phyloP scores from a whole-genome alignment of 2,329 filamentous ascomycete genomes.

The Colletotrichum australisinense region DNA sequence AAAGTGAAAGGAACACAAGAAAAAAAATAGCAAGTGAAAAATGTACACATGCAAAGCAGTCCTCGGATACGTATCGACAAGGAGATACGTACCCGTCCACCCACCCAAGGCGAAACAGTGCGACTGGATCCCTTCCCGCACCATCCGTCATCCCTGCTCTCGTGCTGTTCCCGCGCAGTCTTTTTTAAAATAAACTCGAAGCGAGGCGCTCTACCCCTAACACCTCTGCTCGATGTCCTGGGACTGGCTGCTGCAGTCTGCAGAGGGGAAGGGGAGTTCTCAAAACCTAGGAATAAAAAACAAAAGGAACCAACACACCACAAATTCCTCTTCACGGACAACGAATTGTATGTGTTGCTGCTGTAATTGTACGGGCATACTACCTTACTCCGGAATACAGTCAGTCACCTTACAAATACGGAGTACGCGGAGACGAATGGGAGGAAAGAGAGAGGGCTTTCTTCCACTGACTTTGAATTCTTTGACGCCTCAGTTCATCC shows the following conservation, averaged over 20 bases:
- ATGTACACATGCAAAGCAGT: no score
- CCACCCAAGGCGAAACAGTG: constrained; percentile 5
- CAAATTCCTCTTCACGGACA: neutral
- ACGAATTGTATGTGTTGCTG: neutral
- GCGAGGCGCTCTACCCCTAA: constrained; percentile 7
- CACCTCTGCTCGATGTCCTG: constrained; percentile 12
- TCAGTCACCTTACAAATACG: no score
- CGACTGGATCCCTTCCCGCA: neutral
- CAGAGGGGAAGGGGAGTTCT: neutral
- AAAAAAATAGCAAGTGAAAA: no score
- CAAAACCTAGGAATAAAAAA: neutral
- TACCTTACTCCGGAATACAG: no score
- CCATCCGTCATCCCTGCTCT: constrained; percentile 11
- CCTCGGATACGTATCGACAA: constrained; percentile 19
- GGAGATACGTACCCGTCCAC: neutral
- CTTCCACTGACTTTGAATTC: neutral
- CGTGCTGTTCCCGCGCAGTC: constrained; percentile 13
- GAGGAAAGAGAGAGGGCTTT: neutral
- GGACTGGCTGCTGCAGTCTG: neutral
- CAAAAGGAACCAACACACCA: neutral
- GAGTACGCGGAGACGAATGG: no score
- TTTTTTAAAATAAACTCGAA: constrained; percentile 34
- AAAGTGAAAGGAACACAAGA: neutral
- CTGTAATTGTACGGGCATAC: neutral
- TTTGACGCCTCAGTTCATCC: neutral